Base-by-base conservation (phyloP, 345 rosid species). In the Salix arbutifolia region DNA sequence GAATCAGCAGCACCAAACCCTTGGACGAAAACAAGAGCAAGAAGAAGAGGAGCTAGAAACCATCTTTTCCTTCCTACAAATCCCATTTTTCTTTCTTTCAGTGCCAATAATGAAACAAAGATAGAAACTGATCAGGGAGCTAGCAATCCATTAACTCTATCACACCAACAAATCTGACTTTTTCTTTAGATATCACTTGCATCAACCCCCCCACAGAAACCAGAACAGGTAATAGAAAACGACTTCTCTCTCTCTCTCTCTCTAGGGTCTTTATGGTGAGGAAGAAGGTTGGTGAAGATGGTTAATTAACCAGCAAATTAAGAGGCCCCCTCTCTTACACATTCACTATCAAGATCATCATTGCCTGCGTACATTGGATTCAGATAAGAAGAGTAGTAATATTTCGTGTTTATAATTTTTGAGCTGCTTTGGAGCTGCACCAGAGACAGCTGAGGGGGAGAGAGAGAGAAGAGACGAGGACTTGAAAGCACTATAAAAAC, bases 401-500 rank as follows among this genome's bases (percentile, higher is more conserved):
- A 3, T 28, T 16, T n/a, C 17, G 60, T 40, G 46, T 67, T 56
- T 58, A 33, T 33, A 61, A 67, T 8, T n/a, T 38, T 69, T 81
- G 75, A 81, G 74, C 31, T 80, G 83, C 77, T n/a, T 38, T 69
- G 83, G 75, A 81, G 74, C 31, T 80, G 83, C 77, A 77, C 50
- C 65, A 23, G 80, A 76, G 78, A 53, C 38, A 0, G 17, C 37
- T 33, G 37, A 33, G 37, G 35, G 35, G 7, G 37, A 53, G 35
- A 60, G 25, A 21, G 4, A 70, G 53, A 69, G 67, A 82, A 26
- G 69, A 50, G 53, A 61, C 50, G 65, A 65, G 53, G 40, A 76
- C 71, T 73, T 74, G 82, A 82, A 83, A 84, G 88, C 83, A 84
- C 72, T 84, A 88, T 85, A 86, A 90, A 87, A 84, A 83, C 88